phyloP scores from a whole-genome alignment of 139 green algal genomes.

The Tetradesmus lagerheimii region DNA sequence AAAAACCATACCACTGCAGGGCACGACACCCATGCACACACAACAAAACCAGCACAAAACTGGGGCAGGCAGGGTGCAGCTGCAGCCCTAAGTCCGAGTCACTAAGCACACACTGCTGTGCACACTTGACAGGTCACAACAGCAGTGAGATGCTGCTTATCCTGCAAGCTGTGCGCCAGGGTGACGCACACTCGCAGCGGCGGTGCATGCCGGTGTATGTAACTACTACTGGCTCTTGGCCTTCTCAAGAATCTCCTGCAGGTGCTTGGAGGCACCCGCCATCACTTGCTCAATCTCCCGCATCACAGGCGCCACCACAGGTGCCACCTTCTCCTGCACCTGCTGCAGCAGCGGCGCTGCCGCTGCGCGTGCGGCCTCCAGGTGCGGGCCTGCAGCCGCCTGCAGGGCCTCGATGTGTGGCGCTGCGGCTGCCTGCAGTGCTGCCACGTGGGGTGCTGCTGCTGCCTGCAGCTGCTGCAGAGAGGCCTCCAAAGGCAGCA shows the following conservation, averaged over 20 bases:
- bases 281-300: background rate
- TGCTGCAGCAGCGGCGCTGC: slow-evolving; percentile 34
- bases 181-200: too few relatives aligned
- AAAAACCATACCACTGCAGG: too few relatives aligned
- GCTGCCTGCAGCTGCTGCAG: background rate
- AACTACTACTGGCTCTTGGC: slow-evolving; percentile 21
- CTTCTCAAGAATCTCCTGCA: slow-evolving; percentile 14
- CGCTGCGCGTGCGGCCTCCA: background rate
- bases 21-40: too few relatives aligned
- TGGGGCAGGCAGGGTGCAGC: too few relatives aligned
- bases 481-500: slow-evolving; percentile 19
- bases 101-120: too few relatives aligned
- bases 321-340: slow-evolving; percentile 23
- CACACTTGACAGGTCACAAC: too few relatives aligned
- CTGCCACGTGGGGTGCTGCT: slow-evolving; percentile 7
- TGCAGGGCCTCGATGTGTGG: background rate
- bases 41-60: too few relatives aligned
- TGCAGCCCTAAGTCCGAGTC: too few relatives aligned
- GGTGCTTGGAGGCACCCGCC: background rate
- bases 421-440: background rate
- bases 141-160: too few relatives aligned
- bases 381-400: background rate
- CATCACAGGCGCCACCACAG: slow-evolving; percentile 28
- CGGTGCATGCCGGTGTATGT: too few relatives aligned
- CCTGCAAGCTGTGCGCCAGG: too few relatives aligned